Evolutionary conservation across 495 filamentous ascomycete genomes (phyloP), one percentile per base, ranked within the genome.

Genomic region (Aspergillus incahuasiensis): DNA sequence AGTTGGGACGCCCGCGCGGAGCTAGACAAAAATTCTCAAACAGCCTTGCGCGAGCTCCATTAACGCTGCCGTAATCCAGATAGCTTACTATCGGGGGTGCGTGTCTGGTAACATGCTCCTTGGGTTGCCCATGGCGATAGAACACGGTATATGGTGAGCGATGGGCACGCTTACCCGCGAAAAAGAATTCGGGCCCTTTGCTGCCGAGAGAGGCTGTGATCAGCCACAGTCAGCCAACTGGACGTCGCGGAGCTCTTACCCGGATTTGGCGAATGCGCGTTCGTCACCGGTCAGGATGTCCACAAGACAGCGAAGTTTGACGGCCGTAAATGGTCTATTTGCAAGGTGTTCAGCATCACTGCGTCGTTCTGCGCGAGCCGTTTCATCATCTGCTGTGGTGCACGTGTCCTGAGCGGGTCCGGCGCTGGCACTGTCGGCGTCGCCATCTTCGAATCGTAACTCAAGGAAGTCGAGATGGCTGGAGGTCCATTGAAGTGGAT

Each of bases 401-500:
- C 8, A n/a, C n/a, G n/a, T 28, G 8, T 28, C 25, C 25, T 28
- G 25, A 28, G 25, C 8, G 25, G 25, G 8, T 28, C 8, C 4
- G 3, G 8, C n/a, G n/a, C n/a, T 28, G 25, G 25, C 4, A 8
- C 8, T 3, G 25, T 28, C 25, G n/a, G n/a, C n/a, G n/a, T n/a
- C 25, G 8, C 25, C 25, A 28, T 28, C 25, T 28, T 8, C 25
- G 8, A 28, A 28, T 28, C 8, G 25, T 3, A 3, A 3, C 8
- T 8, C 25, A 4, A 28, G 4, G 25, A 28, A 8, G 11, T 61
- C 55, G 21, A 64, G 50, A 56, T 64, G 61, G 41, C 35, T 54
- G 12, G 54, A 58, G 11, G 61, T 64, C 61, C 61, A 64, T 12
- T 44, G 49, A 5, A 64, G 49, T 9, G 61, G 58, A 25, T 58